Conservation (phyloP, 306 rosid genomes). For the Prunus persica region Prunus_persica_NCBIv2 NC_034013.1:16849001-16849500, state of each 20-base stretch:
- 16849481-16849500: neutral
- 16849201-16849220: neutral
- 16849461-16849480: neutral
- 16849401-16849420: neutral
- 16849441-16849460: neutral
- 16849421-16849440: neutral
- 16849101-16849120: neutral
- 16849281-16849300: neutral
- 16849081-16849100: conserved; percentile 16
- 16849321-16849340: no score
- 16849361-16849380: neutral
- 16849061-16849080: conserved; percentile 92
- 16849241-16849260: neutral
- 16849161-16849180: neutral
- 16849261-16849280: neutral
- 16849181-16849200: neutral
- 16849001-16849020: conserved; percentile 61
- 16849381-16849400: neutral
- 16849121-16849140: neutral
- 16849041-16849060: conserved; percentile 92
- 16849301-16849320: neutral
- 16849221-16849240: neutral
- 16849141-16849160: neutral
- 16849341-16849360: neutral
- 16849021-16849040: conserved; percentile 85